Percentiles rank a stretch among this genome's conserved stretches.
Conservation (phyloP, 768 basidiomycete genomes). For the Crassisporium funariophilum region DNA sequence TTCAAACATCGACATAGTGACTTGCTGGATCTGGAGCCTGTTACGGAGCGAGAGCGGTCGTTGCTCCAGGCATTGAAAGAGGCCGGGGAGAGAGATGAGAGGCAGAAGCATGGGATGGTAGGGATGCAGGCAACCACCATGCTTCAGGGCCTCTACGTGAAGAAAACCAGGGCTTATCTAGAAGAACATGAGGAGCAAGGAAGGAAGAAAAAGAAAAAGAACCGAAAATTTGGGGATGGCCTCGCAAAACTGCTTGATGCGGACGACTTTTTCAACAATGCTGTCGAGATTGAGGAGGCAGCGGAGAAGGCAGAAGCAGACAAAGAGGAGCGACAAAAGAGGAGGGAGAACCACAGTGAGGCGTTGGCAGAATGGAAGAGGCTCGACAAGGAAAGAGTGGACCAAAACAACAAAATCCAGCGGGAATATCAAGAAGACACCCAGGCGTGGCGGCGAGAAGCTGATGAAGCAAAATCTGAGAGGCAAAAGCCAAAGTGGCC, state of each 20-base stretch:
- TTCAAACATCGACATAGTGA: neutral
- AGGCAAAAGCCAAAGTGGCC: no score
- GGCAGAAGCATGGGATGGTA: neutral
- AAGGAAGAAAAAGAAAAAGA: conserved; percentile 6
- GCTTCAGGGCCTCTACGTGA: conserved; percentile 4
- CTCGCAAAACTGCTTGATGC: neutral
- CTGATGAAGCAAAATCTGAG: no score
- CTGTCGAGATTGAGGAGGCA: neutral
- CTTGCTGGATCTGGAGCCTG: neutral
- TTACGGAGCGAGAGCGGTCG: neutral
- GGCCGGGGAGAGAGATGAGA: neutral
- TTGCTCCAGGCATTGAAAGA: conserved; percentile 3
- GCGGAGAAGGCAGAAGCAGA: neutral
- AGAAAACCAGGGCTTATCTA: conserved; percentile 4
- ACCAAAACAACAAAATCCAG: no score
- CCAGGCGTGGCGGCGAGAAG: no score
- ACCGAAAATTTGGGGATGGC: neutral
- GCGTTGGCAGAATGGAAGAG: neutral
- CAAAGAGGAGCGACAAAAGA: neutral
- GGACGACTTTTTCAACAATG: neutral
- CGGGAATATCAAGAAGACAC: no score
- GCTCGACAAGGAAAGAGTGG: neutral
- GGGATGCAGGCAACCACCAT: conserved; percentile 6
- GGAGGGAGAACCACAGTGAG: neutral
- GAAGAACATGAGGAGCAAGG: conserved; percentile 7